A percentile compares a stretch with the other conserved stretches of the same genome.
Evolutionary conservation across 345 rosid species (phyloP).

Genomic region (Aquilaria yunnanensis): DNA sequence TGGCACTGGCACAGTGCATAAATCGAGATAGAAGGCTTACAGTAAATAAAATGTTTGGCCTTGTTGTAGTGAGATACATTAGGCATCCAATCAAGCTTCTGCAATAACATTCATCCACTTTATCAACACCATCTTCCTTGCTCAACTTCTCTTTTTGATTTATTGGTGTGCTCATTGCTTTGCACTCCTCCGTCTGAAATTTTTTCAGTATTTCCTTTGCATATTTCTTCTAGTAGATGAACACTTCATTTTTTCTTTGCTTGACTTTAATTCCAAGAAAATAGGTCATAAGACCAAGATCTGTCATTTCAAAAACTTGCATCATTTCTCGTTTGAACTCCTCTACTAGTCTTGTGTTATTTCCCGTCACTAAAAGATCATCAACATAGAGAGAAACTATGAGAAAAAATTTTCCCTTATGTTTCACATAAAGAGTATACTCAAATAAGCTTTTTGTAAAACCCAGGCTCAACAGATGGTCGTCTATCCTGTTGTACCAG

Average conservation of each 20-base stretch:
- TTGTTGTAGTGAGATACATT: no score
- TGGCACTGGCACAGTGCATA: no score
- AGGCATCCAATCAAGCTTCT: no score
- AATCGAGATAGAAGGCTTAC: no score
- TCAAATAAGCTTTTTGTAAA: background rate
- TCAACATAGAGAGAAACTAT: background rate
- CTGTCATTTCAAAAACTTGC: background rate
- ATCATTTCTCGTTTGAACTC: background rate
- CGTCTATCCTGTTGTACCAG: no score
- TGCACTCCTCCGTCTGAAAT: background rate
- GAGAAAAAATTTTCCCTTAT: background rate
- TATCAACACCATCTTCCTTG: no score
- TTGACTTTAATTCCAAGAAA: background rate
- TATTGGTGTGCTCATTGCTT: background rate
- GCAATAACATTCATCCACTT: no score
- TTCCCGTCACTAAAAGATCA: background rate
- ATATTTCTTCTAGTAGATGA: background rate
- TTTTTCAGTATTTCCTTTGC: background rate
- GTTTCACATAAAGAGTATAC: background rate
- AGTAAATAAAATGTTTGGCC: no score
- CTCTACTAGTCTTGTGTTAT: background rate
- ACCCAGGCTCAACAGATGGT: background rate
- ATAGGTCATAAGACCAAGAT: background rate
- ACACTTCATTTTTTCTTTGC: background rate
- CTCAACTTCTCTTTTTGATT: background rate